phyloP scores from a whole-genome alignment of 495 filamentous ascomycete species.

The Lophiotrema nucula region DNA sequence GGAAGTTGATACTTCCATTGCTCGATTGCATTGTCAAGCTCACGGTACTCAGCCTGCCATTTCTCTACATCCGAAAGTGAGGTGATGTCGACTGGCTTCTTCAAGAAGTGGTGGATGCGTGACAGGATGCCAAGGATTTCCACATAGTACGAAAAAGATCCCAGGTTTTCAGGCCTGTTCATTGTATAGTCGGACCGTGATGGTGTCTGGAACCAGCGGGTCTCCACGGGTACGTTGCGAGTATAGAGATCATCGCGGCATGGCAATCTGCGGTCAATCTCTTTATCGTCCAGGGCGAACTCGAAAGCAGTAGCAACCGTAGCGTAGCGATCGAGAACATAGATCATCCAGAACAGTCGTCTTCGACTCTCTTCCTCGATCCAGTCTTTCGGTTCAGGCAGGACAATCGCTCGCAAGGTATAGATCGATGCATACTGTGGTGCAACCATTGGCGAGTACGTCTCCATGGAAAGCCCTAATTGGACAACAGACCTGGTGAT shows the following conservation, averaged over 20 bases:
- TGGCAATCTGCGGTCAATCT: slow-evolving; percentile 82
- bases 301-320: slow-evolving; percentile 87
- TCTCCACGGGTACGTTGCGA: slow-evolving; percentile 78
- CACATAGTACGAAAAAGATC: slow-evolving; percentile 80
- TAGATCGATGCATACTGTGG: slow-evolving; percentile 80
- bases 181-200: slow-evolving; percentile 57
- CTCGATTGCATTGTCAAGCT: slow-evolving; percentile 72
- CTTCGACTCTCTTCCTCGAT: slow-evolving; percentile 84
- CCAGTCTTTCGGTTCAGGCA: slow-evolving; percentile 79
- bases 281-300: slow-evolving; percentile 80
- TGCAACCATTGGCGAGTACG: slow-evolving; percentile 68
- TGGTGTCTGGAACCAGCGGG: slow-evolving; percentile 69
- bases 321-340: slow-evolving; percentile 81
- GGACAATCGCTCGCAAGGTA: slow-evolving; percentile 74
- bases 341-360: slow-evolving; percentile 90
- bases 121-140: slow-evolving; percentile 84
- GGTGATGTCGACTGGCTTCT: slow-evolving; percentile 83
- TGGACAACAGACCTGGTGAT: slow-evolving; percentile 85
- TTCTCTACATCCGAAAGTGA: slow-evolving; percentile 78
- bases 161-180: slow-evolving; percentile 75
- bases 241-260: slow-evolving; percentile 84
- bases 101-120: slow-evolving; percentile 79
- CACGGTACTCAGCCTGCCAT: slow-evolving; percentile 84
- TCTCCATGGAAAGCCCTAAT: slow-evolving; percentile 76
- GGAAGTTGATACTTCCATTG: slow-evolving; percentile 83